Conservation (phyloP, 768 basidiomycete genomes). For the Rhodotorula graminis region DNA sequence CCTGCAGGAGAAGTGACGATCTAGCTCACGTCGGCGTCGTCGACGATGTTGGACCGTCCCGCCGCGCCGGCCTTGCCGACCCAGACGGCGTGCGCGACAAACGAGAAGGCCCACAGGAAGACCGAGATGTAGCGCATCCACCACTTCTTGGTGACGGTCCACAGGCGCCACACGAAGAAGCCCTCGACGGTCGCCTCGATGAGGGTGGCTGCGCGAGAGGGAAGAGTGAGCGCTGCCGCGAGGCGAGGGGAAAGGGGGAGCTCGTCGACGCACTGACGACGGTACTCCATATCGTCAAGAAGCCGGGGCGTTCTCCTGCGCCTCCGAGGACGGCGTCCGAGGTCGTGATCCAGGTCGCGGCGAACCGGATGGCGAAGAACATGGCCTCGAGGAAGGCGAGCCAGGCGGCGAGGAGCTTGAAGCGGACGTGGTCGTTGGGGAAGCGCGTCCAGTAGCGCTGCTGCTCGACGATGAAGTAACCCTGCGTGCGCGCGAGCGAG, state of each 20-base stretch:
- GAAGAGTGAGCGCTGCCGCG: background rate
- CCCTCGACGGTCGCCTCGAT: conserved; percentile 16
- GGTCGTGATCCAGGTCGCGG: background rate
- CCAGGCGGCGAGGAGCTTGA: conserved; percentile 21
- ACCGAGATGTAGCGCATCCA: conserved; percentile 20
- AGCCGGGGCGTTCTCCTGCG: background rate
- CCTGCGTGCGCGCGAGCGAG: background rate
- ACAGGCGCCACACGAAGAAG: conserved; percentile 22
- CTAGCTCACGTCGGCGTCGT: background rate
- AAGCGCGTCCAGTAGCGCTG: conserved; percentile 11
- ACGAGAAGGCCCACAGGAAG: conserved; percentile 18
- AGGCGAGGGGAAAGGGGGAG: background rate
- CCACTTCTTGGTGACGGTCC: conserved; percentile 1
- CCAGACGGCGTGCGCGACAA: conserved; percentile 13
- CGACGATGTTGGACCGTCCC: background rate
- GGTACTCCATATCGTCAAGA: background rate
- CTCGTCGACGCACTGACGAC: background rate
- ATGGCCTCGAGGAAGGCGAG: background rate
- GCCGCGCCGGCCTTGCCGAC: background rate
- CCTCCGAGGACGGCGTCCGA: background rate
- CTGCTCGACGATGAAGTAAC: conserved; percentile 18
- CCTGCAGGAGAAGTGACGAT: background rate
- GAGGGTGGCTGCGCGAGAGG: background rate
- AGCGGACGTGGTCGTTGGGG: conserved; percentile 9
- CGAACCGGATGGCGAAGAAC: conserved; percentile 5